These are phyloP conservation scores for Skeletonema menzelii DNA, from an alignment of 108 stramenopile species.

Conservation along the genomic window DNA sequence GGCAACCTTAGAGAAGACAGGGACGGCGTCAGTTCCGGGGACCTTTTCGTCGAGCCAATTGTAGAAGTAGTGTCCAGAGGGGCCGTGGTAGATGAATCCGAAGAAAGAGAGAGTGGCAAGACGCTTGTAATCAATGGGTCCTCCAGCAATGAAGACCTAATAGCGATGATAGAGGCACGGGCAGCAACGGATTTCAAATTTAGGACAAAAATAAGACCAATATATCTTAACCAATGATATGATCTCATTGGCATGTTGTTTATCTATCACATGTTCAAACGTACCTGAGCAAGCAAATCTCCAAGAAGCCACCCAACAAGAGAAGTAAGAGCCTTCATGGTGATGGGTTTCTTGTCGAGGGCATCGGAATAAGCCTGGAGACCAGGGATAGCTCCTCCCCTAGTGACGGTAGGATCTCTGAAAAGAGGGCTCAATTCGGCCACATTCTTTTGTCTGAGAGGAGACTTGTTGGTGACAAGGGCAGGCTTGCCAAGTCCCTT, in stretches of 20 bases:
- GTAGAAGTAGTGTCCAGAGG: constrained; percentile 99
- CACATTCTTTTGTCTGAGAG: constrained; percentile 60
- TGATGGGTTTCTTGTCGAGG: constrained; percentile 90
- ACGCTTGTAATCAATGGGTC: constrained; percentile 92
- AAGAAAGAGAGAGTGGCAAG: constrained; percentile 92
- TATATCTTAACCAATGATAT: constrained; percentile 3
- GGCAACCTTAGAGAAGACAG: constrained; percentile 90
- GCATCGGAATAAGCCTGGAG: constrained; percentile 93
- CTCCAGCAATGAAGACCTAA: constrained; percentile 91
- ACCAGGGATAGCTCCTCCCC: constrained; percentile 90
- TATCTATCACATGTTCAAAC: constrained; percentile 7
- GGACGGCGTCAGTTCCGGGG: constrained; percentile 75
- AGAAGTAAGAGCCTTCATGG: constrained; percentile 94
- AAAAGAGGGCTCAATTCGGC: constrained; percentile 66
- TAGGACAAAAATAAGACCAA: background rate
- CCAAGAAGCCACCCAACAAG: constrained; percentile 96
- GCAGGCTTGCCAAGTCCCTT: constrained; percentile 50
- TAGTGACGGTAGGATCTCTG: constrained; percentile 73
- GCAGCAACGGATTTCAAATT: background rate
- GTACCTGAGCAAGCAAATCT: constrained; percentile 95
- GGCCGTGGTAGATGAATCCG: constrained; percentile 97
- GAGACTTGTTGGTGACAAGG: constrained; percentile 29
- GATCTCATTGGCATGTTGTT: background rate
- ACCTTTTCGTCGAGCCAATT: constrained; percentile 93
- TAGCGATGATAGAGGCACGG: background rate